These are phyloP conservation scores for Aspergillus melleus DNA, from an alignment of 2,329 filamentous ascomycete genomes.

Conservation along the genomic window DNA sequence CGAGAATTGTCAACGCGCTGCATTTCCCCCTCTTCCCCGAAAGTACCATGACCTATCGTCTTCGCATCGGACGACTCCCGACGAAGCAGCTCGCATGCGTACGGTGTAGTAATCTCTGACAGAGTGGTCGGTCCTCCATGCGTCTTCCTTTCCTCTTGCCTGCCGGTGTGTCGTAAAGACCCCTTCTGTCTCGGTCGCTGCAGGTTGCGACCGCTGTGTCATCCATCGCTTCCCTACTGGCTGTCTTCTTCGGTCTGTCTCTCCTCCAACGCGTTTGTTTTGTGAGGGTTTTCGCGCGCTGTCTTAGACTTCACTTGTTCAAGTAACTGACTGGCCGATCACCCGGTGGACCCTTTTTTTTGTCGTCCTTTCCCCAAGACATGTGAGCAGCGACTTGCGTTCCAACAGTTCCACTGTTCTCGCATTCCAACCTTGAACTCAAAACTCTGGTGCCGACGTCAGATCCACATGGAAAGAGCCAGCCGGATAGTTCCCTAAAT, in stretches of 20 bases:
- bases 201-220: background rate
- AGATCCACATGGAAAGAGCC: conserved; percentile 28
- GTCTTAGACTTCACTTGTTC: background rate
- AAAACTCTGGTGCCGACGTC: conserved; percentile 20
- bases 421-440: background rate
- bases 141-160: no score
- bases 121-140: background rate
- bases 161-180: background rate
- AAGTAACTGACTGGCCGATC: background rate
- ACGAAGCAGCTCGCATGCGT: background rate
- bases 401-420: no score
- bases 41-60: conserved; percentile 18
- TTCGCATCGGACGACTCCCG: conserved; percentile 8
- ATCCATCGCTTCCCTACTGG: background rate
- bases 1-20: background rate
- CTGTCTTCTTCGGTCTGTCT: background rate
- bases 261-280: background rate
- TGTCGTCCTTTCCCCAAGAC: no score
- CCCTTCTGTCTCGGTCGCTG: background rate
- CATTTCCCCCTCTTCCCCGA: background rate
- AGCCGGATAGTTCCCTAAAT: conserved; percentile 3
- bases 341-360: background rate
- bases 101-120: background rate
- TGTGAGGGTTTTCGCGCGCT: background rate
- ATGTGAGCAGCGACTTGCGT: no score